These are phyloP conservation scores for Oehlia diaphana DNA, from an alignment of 192 early-diverging fungal species.

Conservation along the genomic window DNA sequence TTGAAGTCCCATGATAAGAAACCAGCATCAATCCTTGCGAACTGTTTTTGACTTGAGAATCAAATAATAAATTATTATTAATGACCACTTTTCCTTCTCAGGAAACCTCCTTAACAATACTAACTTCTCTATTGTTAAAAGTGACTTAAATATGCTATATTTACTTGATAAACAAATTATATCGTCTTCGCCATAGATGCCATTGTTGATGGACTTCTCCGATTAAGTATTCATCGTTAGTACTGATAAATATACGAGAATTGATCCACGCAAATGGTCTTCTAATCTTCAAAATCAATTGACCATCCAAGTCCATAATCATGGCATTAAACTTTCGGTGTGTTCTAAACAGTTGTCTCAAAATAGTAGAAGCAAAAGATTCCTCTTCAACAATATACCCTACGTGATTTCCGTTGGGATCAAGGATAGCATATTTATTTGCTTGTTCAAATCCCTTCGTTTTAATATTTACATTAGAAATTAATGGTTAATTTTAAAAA, in stretches of 20 bases:
- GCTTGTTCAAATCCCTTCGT: conserved; percentile 79
- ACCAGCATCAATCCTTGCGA: conserved; percentile 68
- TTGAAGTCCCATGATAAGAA: conserved; percentile 84
- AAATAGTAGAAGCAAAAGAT: conserved; percentile 57
- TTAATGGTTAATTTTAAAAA: neutral
- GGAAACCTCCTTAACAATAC: too few species aligned
- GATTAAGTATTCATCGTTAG: conserved; percentile 60
- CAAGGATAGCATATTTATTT: conserved; percentile 81
- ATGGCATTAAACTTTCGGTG: conserved; percentile 76
- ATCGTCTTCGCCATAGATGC: conserved; percentile 78
- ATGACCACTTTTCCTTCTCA: too few species aligned
- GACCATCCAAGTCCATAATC: conserved; percentile 70
- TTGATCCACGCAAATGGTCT: conserved; percentile 80
- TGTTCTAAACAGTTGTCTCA: conserved; percentile 71
- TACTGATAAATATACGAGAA: conserved; percentile 66
- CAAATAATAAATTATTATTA: neutral
- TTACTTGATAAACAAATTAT: conserved; percentile 77
- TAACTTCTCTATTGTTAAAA: neutral
- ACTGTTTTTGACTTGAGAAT: conserved; percentile 44
- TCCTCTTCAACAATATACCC: conserved; percentile 82
- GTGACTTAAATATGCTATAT: conserved; percentile 19
- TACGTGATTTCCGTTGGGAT: conserved; percentile 60
- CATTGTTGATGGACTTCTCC: conserved; percentile 87
- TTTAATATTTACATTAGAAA: neutral
- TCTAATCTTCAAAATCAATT: conserved; percentile 66